phyloP scores from a whole-genome alignment of 805 yeast genomes.

The Yamadazyma olivae region DNA sequence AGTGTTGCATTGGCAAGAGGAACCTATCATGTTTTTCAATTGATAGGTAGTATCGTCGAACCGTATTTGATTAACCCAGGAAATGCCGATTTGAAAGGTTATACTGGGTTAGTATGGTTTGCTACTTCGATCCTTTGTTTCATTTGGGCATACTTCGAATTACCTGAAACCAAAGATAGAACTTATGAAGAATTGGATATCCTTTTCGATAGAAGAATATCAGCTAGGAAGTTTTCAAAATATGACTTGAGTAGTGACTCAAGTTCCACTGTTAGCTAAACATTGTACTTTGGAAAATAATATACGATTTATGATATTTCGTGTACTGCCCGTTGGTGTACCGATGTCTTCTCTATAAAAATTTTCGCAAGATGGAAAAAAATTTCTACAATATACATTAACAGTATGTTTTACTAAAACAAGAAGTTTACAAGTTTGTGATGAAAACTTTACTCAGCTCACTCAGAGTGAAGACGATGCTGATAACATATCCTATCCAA shows the following conservation, averaged over 20 bases:
- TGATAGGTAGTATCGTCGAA: slow-evolving; percentile 21
- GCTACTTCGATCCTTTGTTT: slow-evolving; percentile 21
- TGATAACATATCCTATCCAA: slow-evolving; percentile 49
- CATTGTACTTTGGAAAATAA: no score
- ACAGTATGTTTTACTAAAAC: no score
- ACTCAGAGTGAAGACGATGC: slow-evolving; percentile 51
- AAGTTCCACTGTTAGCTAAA: no score
- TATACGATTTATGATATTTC: no score
- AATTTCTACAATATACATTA: no score
- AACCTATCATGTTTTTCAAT: slow-evolving; percentile 25
- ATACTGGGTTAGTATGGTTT: slow-evolving; percentile 38
- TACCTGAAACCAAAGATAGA: slow-evolving; percentile 56
- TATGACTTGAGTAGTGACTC: slow-evolving; percentile 1
- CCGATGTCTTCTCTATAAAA: no score
- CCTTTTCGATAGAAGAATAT: slow-evolving; percentile 35
- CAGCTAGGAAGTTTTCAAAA: slow-evolving; percentile 26
- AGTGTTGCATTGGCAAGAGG: slow-evolving; percentile 30
- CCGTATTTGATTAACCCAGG: slow-evolving; percentile 35
- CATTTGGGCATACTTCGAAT: slow-evolving; percentile 44
- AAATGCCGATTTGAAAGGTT: slow-evolving; percentile 39
- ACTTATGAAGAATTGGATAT: slow-evolving; percentile 56
- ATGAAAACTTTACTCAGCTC: slow-evolving; percentile 60
- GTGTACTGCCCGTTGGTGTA: no score
- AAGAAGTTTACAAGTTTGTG: no score
- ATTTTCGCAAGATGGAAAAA: no score